A percentile compares a stretch with the other conserved stretches of the same genome.
Evolutionary conservation across 2,329 filamentous ascomycete genomes (phyloP).

Genomic region (Aspergillus sp.): DNA sequence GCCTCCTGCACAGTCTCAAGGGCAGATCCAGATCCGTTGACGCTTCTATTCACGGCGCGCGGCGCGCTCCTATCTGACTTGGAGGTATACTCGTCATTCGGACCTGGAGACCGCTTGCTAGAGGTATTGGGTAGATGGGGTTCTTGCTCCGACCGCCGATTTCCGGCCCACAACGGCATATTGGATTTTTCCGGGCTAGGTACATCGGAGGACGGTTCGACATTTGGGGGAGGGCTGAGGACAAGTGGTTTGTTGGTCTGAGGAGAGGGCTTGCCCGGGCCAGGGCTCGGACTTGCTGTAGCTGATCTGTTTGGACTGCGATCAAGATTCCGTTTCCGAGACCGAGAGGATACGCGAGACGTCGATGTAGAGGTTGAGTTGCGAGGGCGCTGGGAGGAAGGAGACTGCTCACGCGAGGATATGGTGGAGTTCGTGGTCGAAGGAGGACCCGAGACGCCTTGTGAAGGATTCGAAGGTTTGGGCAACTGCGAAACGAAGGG

Average conservation of each 20-base stretch:
- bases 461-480: conserved; percentile 28
- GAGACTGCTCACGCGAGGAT: conserved; percentile 52
- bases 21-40: conserved; percentile 60
- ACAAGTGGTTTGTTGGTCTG: conserved; percentile 67
- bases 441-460: conserved; percentile 29
- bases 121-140: conserved; percentile 37
- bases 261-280: conserved; percentile 50
- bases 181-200: conserved; percentile 64
- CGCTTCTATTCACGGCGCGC: conserved; percentile 59
- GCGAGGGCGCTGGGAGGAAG: conserved; percentile 31
- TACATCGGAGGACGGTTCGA: conserved; percentile 63
- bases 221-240: conserved; percentile 52
- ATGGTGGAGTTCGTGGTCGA: conserved; percentile 47
- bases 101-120: conserved; percentile 31
- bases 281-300: conserved; percentile 43
- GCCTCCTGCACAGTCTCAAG: conserved; percentile 91
- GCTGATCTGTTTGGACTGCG: conserved; percentile 59
- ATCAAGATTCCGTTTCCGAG: conserved; percentile 68
- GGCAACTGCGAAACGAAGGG: conserved; percentile 32
- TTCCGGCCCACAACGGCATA: conserved; percentile 37
- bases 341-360: conserved; percentile 47
- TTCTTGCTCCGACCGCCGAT: conserved; percentile 30
- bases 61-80: conserved; percentile 37
- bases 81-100: conserved; percentile 27
- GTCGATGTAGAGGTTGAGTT: conserved; percentile 33